Base-by-base conservation (phyloP, 2,329 filamentous ascomycete genomes). In the Alternaria incomplexa region DNA sequence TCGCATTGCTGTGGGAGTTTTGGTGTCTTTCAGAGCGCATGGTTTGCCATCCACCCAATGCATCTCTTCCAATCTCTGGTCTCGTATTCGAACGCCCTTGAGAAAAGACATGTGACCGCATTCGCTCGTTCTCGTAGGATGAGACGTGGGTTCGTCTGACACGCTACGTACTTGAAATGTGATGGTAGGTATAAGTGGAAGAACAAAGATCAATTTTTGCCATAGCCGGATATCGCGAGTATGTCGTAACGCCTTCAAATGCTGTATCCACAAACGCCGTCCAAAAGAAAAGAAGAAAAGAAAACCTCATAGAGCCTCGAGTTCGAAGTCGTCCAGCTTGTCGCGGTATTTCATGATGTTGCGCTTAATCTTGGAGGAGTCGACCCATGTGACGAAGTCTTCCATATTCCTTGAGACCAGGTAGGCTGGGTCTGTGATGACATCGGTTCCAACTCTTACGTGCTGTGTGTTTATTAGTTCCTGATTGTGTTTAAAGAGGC, bases 351-450 rank as follows among this genome's bases (percentile, higher is more conserved):
- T 93, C 88, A 97, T 90, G 68, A 97, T 97, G 78, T 93, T 96
- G 77, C 91, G 88, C 90, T 97, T 97, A 80, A 98, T 94, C 91
- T 97, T 97, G 81, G 93, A 96, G 63, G 93, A 93, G 74, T 96
- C 92, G 10, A 95, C 91, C 95, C 95, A 98, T 0, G 95, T 97
- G 17, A 98, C 91, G 79, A 96, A 97, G 82, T 98, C 95, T 82
- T 98, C 95, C 87, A 97, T 93, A 64, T 89, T 92, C 68, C 94
- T 82, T 51, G 93, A 96, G 8, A 98, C 93, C 56, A 97, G 81
- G 74, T 93, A 97, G 1, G 93, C 94, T 26, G 93, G 90, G 78
- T 98, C 95, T 3, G 92, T 96, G 25, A 97, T 87, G 2, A 94
- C 91, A 76, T 97, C 93, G 0, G 93, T 94, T 12, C 95, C 95